These are phyloP conservation scores for Penicillium fuscoglaucum DNA, from an alignment of 2,329 filamentous ascomycete genomes.

Conservation along the genomic window DNA sequence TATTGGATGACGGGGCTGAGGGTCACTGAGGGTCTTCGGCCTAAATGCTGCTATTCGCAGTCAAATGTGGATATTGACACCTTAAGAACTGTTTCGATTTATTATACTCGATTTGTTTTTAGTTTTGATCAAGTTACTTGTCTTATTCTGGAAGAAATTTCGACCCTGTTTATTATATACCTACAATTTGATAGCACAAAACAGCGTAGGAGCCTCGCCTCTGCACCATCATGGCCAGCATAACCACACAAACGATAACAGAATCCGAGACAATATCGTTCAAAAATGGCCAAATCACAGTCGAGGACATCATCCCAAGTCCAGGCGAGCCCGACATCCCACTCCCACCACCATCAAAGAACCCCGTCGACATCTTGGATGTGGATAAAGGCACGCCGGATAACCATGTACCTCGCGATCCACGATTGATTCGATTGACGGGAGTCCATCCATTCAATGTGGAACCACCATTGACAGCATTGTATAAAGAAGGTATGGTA, in stretches of 20 bases:
- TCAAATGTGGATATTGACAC: not conserved
- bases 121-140: not conserved
- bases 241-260: conserved; percentile 24
- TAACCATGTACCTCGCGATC: conserved; percentile 74
- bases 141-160: not conserved
- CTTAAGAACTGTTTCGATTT: not conserved
- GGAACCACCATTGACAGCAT: conserved; percentile 74
- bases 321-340: conserved; percentile 52
- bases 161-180: not conserved
- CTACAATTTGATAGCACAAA: not conserved
- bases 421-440: conserved; percentile 79
- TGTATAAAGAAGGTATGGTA: conserved; percentile 64
- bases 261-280: conserved; percentile 15
- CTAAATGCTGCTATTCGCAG: not conserved
- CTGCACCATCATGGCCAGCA: conserved; percentile 31
- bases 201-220: not conserved
- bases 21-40: not conserved
- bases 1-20: not conserved
- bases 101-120: not conserved
- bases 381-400: conserved; percentile 83
- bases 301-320: conserved; percentile 27
- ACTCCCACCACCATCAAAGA: conserved; percentile 65
- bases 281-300: conserved; percentile 26
- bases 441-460: conserved; percentile 90
- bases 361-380: conserved; percentile 63